Conservation (phyloP, 1,139 yeast species). For the Hansenula sp. region DNA sequence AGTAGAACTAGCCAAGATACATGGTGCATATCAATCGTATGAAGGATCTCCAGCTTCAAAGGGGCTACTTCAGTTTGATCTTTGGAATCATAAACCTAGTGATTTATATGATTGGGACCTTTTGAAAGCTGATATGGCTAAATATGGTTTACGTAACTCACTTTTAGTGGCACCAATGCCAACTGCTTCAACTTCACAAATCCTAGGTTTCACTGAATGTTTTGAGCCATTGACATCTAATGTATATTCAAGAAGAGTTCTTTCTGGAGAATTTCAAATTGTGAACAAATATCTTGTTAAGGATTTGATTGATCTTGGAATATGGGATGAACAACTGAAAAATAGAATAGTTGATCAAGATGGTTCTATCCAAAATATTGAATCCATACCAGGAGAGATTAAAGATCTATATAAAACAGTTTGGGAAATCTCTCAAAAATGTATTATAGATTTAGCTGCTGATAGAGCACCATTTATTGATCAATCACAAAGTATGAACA, state of each 20-base stretch:
- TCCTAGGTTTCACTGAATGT: slow-evolving; percentile 83
- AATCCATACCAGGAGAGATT: slow-evolving; percentile 69
- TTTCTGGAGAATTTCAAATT: slow-evolving; percentile 85
- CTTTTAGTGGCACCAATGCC: slow-evolving; percentile 92
- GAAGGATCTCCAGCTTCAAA: slow-evolving; percentile 79
- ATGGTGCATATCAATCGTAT: slow-evolving; percentile 65
- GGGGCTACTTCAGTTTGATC: slow-evolving; percentile 73
- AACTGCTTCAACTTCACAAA: slow-evolving; percentile 92
- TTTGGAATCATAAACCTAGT: slow-evolving; percentile 50
- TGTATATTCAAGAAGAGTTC: slow-evolving; percentile 78
- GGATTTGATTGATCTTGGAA: slow-evolving; percentile 76
- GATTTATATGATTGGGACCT: slow-evolving; percentile 62
- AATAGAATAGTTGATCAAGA: slow-evolving; percentile 70
- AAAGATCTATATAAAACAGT: slow-evolving; percentile 86
- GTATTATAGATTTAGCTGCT: slow-evolving; percentile 88
- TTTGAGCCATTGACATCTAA: slow-evolving; percentile 90
- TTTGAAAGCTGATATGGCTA: slow-evolving; percentile 52
- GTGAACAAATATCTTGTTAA: slow-evolving; percentile 78
- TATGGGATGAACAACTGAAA: slow-evolving; percentile 80
- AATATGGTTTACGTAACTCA: slow-evolving; percentile 74
- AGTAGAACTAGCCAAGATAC: slow-evolving; percentile 57
- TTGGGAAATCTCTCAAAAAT: slow-evolving; percentile 92
- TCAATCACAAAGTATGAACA: slow-evolving; percentile 87
- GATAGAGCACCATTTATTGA: slow-evolving; percentile 92
- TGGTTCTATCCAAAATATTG: slow-evolving; percentile 81